phyloP scores from a whole-genome alignment of 1,284 basidiomycete species.

The Pyrrhoderma lamaoense region DNA sequence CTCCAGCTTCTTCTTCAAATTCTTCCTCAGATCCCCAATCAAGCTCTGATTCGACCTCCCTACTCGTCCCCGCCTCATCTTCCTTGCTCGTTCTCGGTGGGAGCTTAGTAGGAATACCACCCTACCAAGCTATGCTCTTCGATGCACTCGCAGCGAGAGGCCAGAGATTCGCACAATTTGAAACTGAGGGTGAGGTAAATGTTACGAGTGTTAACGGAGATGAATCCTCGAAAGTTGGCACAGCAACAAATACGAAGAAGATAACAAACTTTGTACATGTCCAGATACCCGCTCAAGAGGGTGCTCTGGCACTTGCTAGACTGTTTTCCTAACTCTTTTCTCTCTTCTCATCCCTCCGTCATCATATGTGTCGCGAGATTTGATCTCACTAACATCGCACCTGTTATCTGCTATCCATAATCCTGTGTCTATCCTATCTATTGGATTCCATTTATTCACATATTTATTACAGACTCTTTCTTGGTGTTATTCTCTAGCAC shows the following conservation, averaged over 20 bases:
- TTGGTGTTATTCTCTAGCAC: too few species aligned
- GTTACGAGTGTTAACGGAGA: too few species aligned
- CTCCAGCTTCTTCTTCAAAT: constrained; percentile 29
- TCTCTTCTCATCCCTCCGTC: too few species aligned
- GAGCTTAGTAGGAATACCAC: constrained; percentile 54
- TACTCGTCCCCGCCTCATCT: constrained; percentile 43
- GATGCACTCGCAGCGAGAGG: constrained; percentile 49
- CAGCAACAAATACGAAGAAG: too few species aligned
- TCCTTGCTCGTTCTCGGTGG: constrained; percentile 67
- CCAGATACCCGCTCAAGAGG: constrained; percentile 56
- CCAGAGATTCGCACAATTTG: constrained; percentile 55
- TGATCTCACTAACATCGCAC: too few species aligned
- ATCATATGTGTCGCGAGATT: too few species aligned
- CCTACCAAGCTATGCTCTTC: constrained; percentile 54
- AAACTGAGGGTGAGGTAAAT: too few species aligned
- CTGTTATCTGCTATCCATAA: too few species aligned
- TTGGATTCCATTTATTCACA: too few species aligned
- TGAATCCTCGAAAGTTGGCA: too few species aligned
- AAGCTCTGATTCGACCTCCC: constrained; percentile 23
- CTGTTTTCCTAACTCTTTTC: constrained; percentile 1
- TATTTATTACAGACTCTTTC: too few species aligned
- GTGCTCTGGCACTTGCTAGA: constrained; percentile 43
- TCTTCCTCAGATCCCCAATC: constrained; percentile 17
- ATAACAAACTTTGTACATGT: constrained; percentile 37
- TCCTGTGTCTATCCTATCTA: too few species aligned